Conservation (phyloP, 495 filamentous ascomycete genomes). For the Lasiosphaeria ovina region DNA sequence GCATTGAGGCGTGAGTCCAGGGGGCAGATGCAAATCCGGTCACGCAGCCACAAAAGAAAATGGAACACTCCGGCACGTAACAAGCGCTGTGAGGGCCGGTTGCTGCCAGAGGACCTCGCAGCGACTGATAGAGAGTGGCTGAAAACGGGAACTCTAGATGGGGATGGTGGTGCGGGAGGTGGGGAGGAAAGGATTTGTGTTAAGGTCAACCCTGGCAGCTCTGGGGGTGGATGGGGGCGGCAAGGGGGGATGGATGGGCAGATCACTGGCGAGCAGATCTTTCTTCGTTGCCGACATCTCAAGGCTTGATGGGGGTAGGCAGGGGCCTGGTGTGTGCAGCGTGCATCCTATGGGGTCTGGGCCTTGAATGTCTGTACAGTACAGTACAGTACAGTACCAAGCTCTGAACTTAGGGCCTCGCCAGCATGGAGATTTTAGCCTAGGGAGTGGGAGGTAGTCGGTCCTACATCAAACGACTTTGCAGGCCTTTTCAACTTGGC, state of each 20-base stretch:
- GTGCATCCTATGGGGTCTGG: too few relatives aligned
- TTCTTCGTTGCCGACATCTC: conserved; percentile 28
- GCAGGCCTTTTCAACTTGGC: conserved; percentile 1
- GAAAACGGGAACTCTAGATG: conserved; percentile 14
- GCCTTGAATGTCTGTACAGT: too few relatives aligned
- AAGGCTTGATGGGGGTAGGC: conserved; percentile 2
- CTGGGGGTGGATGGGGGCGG: conserved; percentile 14
- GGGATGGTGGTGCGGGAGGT: conserved; percentile 17
- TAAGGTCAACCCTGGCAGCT: conserved; percentile 16
- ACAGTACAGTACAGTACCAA: too few relatives aligned
- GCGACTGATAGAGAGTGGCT: conserved; percentile 14
- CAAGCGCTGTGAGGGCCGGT: conserved; percentile 10
- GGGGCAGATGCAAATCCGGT: conserved; percentile 29
- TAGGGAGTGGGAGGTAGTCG: too few relatives aligned
- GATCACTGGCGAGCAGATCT: conserved; percentile 32
- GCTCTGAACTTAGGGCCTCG: too few relatives aligned
- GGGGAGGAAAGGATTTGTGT: conserved; percentile 18
- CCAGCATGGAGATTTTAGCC: too few relatives aligned
- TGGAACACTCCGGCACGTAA: conserved; percentile 6
- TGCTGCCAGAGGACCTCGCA: conserved; percentile 9
- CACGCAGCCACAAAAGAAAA: conserved; percentile 20
- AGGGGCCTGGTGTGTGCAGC: background rate
- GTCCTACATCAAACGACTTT: conserved; percentile 17
- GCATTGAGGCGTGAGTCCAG: conserved; percentile 9
- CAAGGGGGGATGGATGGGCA: conserved; percentile 20